These are phyloP conservation scores for Populus tomentosa DNA, from an alignment of 441 rosid genomes.

Conservation along the genomic window DNA sequence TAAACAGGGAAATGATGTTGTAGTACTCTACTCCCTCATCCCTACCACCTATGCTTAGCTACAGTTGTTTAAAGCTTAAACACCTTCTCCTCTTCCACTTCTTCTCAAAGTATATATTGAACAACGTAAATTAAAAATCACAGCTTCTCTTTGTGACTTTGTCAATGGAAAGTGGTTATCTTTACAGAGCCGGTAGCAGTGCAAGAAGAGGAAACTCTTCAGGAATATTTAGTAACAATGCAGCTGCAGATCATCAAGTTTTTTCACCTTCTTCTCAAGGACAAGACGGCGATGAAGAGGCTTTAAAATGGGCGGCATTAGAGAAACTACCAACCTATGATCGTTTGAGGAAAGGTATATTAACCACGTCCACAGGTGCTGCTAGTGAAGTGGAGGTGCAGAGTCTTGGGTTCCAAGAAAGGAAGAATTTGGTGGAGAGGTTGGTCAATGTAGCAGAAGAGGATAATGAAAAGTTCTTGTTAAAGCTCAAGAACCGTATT, in stretches of 20 bases:
- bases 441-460: conserved; percentile 49
- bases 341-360: conserved; percentile 57
- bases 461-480: conserved; percentile 58
- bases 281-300: conserved; percentile 65
- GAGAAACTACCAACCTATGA: conserved; percentile 65
- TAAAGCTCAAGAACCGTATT: conserved; percentile 58
- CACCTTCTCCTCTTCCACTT: no score
- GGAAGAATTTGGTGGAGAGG: conserved; percentile 42
- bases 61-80: neutral
- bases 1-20: neutral
- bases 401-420: conserved; percentile 48
- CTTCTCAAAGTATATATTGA: neutral
- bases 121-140: neutral
- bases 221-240: conserved; percentile 24
- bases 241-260: conserved; percentile 4
- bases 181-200: conserved; percentile 25
- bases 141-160: neutral
- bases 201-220: conserved; percentile 26
- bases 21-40: neutral
- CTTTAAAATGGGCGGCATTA: conserved; percentile 62
- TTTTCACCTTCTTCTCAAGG: conserved; percentile 39
- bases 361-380: conserved; percentile 28
- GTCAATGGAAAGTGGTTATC: conserved; percentile 9
- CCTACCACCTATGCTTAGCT: neutral
- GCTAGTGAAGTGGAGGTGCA: conserved; percentile 37